Conservation (phyloP, 2,329 filamentous ascomycete species). For the Dothiorella sarmentorum region DNA sequence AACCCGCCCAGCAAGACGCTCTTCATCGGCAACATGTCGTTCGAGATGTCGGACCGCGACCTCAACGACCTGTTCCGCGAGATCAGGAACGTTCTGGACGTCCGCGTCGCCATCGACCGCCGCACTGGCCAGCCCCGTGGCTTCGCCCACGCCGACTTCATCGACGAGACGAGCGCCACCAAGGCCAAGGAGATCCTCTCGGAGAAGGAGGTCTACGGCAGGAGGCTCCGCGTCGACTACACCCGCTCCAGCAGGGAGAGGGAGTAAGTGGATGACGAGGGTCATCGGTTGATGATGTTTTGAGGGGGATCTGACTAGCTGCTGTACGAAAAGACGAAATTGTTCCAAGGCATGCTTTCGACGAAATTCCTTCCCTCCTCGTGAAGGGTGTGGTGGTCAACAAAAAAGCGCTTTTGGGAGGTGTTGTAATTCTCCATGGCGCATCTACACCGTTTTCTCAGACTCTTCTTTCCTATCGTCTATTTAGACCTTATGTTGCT, state of each 20-base stretch:
- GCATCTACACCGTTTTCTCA: too few species aligned
- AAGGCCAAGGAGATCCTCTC: slow-evolving; percentile 56
- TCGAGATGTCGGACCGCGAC: slow-evolving; percentile 79
- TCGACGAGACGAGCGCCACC: slow-evolving; percentile 62
- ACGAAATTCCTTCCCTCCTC: too few species aligned
- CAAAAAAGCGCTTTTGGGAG: too few species aligned
- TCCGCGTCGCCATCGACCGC: slow-evolving; percentile 79
- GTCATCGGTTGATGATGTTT: too few species aligned
- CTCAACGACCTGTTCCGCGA: slow-evolving; percentile 73
- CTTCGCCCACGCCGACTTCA: slow-evolving; percentile 81
- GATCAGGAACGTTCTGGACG: slow-evolving; percentile 66
- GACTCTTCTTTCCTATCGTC: too few species aligned
- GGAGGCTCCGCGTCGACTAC: slow-evolving; percentile 65
- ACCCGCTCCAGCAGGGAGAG: slow-evolving; percentile 31
- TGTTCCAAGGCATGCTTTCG: too few species aligned
- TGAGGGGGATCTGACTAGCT: neutral
- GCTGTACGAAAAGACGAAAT: too few species aligned
- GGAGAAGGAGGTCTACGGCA: slow-evolving; percentile 60
- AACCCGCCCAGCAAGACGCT: slow-evolving; percentile 60
- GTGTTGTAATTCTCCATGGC: neutral
- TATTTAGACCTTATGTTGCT: too few species aligned
- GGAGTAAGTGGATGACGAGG: too few species aligned
- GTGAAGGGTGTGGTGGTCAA: too few species aligned
- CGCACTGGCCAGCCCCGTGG: slow-evolving; percentile 76
- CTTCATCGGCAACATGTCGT: slow-evolving; percentile 83